Evolutionary conservation across 352 stramenopile genomes (phyloP).

Genomic region (Pythium guiyangense): DNA sequence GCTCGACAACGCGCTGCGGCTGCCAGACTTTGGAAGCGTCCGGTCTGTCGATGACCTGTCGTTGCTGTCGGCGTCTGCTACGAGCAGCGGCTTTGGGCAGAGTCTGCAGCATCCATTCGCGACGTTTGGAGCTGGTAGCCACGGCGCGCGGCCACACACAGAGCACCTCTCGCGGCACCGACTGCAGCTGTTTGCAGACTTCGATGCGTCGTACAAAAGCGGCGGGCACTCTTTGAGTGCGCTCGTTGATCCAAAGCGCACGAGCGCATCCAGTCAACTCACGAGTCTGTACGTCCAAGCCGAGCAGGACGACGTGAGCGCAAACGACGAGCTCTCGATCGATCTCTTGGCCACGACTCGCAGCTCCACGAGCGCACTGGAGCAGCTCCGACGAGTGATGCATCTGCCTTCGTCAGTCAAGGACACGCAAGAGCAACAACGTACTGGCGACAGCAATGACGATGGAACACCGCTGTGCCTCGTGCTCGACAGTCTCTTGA

Average conservation of each 20-base stretch:
- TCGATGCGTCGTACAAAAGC: neutral
- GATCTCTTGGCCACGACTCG: neutral
- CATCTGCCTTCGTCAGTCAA: neutral
- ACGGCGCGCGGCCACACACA: constrained; percentile 5
- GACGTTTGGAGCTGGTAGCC: neutral
- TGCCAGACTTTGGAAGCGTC: neutral
- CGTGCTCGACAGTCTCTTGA: constrained; percentile 21
- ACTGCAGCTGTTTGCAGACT: constrained; percentile 3
- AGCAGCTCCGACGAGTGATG: neutral
- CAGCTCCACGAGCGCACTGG: neutral
- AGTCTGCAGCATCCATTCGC: neutral
- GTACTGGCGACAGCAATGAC: constrained; percentile 9
- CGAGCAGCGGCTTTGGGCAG: neutral
- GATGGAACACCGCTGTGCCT: constrained; percentile 22
- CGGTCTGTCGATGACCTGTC: constrained; percentile 4
- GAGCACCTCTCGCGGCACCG: constrained; percentile 7
- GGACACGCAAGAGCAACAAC: neutral
- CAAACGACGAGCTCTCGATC: neutral
- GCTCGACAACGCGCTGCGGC: neutral
- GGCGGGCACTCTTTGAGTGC: neutral
- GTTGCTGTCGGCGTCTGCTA: constrained; percentile 1
- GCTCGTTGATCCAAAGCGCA: neutral
- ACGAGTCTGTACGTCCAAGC: constrained; percentile 11
- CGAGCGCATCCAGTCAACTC: neutral
- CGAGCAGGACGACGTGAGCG: constrained; percentile 14